Conservation (phyloP, 306 rosid species). For the Prunus persica region Prunus_persica_NCBIv2 NC_034014.1:4217501-4218000, state of each 20-base stretch:
- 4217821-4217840: neutral
- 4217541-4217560: too few relatives aligned
- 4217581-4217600: too few relatives aligned
- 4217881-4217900: neutral
- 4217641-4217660: too few relatives aligned
- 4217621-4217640: too few relatives aligned
- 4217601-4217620: too few relatives aligned
- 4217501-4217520: neutral
- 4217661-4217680: too few relatives aligned
- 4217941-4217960: slow-evolving; percentile 21
- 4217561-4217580: too few relatives aligned
- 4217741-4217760: neutral
- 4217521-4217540: neutral
- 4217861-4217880: neutral
- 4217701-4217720: neutral
- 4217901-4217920: neutral
- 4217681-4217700: too few relatives aligned
- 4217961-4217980: slow-evolving; percentile 46
- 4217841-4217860: neutral
- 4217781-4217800: too few relatives aligned
- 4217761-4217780: neutral
- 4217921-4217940: neutral
- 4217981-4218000: slow-evolving; percentile 60
- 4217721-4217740: neutral
- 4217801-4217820: too few relatives aligned